Base-by-base conservation (phyloP, 164 flowering plant genomes). In the Santalum album region DNA sequence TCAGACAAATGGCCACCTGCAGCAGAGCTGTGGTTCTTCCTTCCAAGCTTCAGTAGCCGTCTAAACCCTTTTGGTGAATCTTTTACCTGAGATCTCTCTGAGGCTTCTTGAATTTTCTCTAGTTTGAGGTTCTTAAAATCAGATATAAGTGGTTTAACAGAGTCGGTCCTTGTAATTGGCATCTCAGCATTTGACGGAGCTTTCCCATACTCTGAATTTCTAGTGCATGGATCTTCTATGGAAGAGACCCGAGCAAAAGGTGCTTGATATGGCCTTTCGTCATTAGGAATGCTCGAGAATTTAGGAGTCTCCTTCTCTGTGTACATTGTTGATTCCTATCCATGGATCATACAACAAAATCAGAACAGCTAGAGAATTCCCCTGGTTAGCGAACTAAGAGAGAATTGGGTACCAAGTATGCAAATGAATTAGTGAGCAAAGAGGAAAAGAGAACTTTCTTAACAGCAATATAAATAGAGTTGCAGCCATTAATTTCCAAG, bases 51-150 rank as follows among this genome's bases (percentile, higher is more conserved):
- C 77, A 92, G 65, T 21, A 92, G 75, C 60, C 86, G 67, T 54
- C 59, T 81, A 50, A 92, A 76, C 26, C 99, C 99, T 74, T 83
- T 88, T 9, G 96, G 65, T 19, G 92, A 72, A 49, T 88, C 96
- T 71, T 83, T 91, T 46, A 54, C 73, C 45, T 59, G 70, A 65
- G 69, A 62, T 65, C 83, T 91, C 45, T 75, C 95, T 25, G 55
- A 50, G 46, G 70, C 59, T 55, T 77, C 89, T 11, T 76, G 67
- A 61, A 68, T 66, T 53, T 67, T 73, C 53, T 74, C 83, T 29
- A 68, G 59, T 57, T 58, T 74, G 24, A 42, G 11, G 54, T 51
- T 67, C 39, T 66, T 63, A 25, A 57, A 48, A 60, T 73, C 78
- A 65, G 81, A 47, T 18, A 76, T 65, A 59, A 58, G 74, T 24